phyloP scores from a whole-genome alignment of 306 rosid species.

The Vigna unguiculata region DNA sequence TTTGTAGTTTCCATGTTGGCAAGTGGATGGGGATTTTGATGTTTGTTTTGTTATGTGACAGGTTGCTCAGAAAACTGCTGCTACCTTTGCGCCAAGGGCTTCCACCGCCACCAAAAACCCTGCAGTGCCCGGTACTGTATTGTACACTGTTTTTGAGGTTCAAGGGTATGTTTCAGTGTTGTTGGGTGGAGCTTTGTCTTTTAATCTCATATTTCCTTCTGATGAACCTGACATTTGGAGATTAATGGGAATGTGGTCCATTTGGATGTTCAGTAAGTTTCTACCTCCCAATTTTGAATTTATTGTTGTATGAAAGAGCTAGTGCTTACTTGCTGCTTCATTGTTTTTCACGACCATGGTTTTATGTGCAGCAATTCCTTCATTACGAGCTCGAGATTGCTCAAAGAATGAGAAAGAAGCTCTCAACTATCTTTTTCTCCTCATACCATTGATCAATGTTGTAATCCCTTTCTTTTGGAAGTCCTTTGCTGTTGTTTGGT shows the following conservation, averaged over 20 bases:
- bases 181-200: constrained; percentile 89
- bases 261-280: constrained; percentile 98
- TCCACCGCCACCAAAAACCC: constrained; percentile 89
- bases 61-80: constrained; percentile 97
- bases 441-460: constrained; percentile 86
- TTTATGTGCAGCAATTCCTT: constrained; percentile 84
- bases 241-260: constrained; percentile 99
- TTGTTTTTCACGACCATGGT: too few species aligned
- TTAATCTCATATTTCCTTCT: constrained; percentile 91
- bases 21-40: constrained; percentile 27
- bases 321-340: constrained; percentile 7
- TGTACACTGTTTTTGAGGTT: constrained; percentile 93
- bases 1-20: constrained; percentile 20
- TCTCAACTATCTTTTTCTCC: constrained; percentile 90
- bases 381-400: constrained; percentile 96
- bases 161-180: constrained; percentile 91
- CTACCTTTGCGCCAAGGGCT: constrained; percentile 98
- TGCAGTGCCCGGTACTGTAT: constrained; percentile 80
- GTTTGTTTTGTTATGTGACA: constrained; percentile 34
- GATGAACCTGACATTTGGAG: constrained; percentile 96
- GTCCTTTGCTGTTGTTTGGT: constrained; percentile 97
- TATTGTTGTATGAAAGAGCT: constrained; percentile 1
- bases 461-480: constrained; percentile 89
- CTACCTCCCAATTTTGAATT: constrained; percentile 13
- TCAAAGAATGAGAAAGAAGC: constrained; percentile 98